Percentiles rank a stretch among this genome's conserved stretches.
Evolutionary conservation across 2,329 filamentous ascomycete species (phyloP).

Genomic region (Apiospora sp.): DNA sequence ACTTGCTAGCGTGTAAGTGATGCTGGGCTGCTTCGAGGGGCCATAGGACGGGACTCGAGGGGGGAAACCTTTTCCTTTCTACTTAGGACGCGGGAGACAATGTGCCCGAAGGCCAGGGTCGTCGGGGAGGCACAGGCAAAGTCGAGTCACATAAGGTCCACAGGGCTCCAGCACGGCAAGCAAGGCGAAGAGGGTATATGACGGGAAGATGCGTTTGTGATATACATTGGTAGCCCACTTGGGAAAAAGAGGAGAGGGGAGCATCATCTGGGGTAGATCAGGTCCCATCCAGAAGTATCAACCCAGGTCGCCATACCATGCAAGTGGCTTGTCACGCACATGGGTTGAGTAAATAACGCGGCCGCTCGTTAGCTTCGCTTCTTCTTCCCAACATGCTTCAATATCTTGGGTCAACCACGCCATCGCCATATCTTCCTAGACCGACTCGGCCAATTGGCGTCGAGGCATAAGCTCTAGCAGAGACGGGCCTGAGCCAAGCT

Average conservation of each 20-base stretch:
- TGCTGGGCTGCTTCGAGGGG: neutral
- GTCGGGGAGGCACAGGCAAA: neutral
- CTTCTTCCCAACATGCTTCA: neutral
- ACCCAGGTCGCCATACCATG: neutral
- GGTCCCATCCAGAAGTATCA: neutral
- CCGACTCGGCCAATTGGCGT: neutral
- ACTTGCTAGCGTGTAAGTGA: constrained; percentile 16
- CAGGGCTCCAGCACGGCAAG: constrained; percentile 10
- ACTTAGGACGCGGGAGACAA: neutral
- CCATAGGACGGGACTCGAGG: neutral
- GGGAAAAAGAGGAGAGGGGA: neutral
- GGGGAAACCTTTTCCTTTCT: neutral
- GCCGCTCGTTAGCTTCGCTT: constrained; percentile 1
- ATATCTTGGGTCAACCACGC: neutral
- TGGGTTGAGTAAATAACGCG: neutral
- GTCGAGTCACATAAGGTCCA: constrained; percentile 17
- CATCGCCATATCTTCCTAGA: neutral
- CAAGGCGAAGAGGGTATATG: neutral
- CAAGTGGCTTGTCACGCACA: neutral
- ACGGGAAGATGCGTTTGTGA: neutral
- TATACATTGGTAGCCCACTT: neutral
- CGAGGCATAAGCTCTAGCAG: constrained; percentile 2
- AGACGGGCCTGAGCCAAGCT: neutral
- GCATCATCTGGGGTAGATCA: constrained; percentile 3
- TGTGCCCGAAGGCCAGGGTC: constrained; percentile 1